Percentiles rank a stretch among this genome's conserved stretches.
These are phyloP conservation scores for Endogone sp. DNA, from an alignment of 192 early-diverging fungal species.

Conservation along the genomic window DNA sequence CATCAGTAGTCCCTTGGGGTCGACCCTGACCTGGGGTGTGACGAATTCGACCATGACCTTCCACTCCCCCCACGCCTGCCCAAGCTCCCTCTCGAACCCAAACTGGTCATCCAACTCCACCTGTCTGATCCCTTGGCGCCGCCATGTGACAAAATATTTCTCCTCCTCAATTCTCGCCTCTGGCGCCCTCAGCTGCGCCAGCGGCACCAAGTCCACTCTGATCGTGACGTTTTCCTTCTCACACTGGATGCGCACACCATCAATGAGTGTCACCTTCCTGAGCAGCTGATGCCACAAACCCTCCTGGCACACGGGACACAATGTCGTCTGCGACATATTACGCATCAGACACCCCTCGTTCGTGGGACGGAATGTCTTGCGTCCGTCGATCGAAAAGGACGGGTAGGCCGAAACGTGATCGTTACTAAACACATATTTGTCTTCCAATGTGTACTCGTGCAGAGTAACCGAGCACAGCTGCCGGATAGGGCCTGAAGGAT, in stretches of 20 bases:
- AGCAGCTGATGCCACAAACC: constrained; percentile 53
- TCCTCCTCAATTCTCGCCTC: constrained; percentile 25
- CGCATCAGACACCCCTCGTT: constrained; percentile 61
- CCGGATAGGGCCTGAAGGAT: constrained; percentile 40
- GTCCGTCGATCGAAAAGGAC: constrained; percentile 33
- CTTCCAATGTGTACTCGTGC: constrained; percentile 49
- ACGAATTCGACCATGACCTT: constrained; percentile 35
- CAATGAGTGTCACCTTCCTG: constrained; percentile 42
- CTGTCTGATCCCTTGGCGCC: constrained; percentile 22
- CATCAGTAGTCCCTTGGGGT: constrained; percentile 32
- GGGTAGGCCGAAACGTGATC: constrained; percentile 47
- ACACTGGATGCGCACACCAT: constrained; percentile 34
- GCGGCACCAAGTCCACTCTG: constrained; percentile 20
- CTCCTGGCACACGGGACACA: constrained; percentile 56
- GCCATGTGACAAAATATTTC: constrained; percentile 33
- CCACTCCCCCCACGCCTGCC: constrained; percentile 35
- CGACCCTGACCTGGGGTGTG: constrained; percentile 44
- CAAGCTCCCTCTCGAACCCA: constrained; percentile 15
- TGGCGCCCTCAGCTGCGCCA: constrained; percentile 49
- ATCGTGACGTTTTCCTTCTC: constrained; percentile 15
- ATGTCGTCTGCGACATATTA: constrained; percentile 44
- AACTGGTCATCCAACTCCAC: constrained; percentile 23
- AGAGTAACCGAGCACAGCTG: constrained; percentile 55
- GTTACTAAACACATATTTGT: constrained; percentile 35
- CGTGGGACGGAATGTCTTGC: constrained; percentile 48